Evolutionary conservation across 148 eudicot genomes (phyloP), one percentile per base, ranked within the genome.

Genomic region (Drosera capensis): DNA sequence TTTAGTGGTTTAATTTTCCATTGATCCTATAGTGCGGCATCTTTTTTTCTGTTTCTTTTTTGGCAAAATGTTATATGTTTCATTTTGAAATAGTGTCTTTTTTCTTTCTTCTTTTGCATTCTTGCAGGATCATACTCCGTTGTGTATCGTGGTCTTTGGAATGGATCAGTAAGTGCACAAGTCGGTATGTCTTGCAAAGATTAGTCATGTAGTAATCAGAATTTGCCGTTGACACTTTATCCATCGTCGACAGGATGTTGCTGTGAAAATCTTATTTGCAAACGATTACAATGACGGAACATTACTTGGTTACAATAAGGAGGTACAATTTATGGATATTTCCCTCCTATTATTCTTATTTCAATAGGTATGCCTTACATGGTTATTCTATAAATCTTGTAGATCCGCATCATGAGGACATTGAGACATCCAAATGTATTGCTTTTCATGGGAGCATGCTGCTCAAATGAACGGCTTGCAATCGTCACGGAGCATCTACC

Each of bases 351-450:
- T 48, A 20, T 28, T n/a, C 40, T 19, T 15, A 30, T 25, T 38
- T 12, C 11, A 51, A 21, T 23, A 14, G 14, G 20, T 14, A 23
- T n/a, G 23, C 25, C 19, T 54, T 11, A 28, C 25, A 41, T 19
- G 13, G 30, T 46, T 8, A 16, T 55, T 28, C 20, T 3, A 5
- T 28, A 17, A 26, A 24, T 41, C 24, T 35, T 58, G 56, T 76
- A 86, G 93, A 75, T 86, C 57, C 54, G 67, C 54, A 78, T 81
- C 48, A 86, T 86, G 93, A 68, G 80, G 49, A 75, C 63, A 51
- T 58, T 86, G 25, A 71, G 96, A 47, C 96, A 86, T 65, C 96
- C 96, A 48, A 86, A 86, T 64, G 93, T 86, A n/a, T 53, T 86
- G 70, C 62, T 86, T 51, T 86, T 81, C 62, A 78, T 86, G 96